phyloP scores from a whole-genome alignment of 768 basidiomycete species.

The Boletus rubropictus region DNA sequence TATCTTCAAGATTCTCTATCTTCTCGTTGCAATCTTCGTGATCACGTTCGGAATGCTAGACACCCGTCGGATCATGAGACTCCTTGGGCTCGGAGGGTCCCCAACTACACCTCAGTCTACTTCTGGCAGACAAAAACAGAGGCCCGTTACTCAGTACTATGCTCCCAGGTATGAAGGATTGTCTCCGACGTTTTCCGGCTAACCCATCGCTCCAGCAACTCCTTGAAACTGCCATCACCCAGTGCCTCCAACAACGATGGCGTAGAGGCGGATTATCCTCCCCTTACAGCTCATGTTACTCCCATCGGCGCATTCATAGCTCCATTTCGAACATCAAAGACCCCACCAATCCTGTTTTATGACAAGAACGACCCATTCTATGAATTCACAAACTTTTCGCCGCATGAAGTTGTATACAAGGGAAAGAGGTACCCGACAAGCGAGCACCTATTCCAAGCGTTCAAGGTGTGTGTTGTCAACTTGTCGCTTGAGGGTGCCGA shows the following conservation, averaged over 20 bases:
- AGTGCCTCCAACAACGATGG: constrained; percentile 4
- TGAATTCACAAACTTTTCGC: constrained; percentile 70
- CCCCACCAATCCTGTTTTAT: constrained; percentile 52
- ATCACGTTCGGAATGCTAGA: constrained; percentile 29
- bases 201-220: constrained; percentile 6
- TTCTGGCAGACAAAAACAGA: constrained; percentile 15
- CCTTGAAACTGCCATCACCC: constrained; percentile 12
- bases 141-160: constrained; percentile 23
- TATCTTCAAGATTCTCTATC: constrained; percentile 25
- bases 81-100: constrained; percentile 28
- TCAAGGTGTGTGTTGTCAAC: constrained; percentile 43
- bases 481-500: not conserved
- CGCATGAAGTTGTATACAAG: constrained; percentile 56
- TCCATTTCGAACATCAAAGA: constrained; percentile 24
- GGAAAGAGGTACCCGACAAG: constrained; percentile 67
- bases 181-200: not conserved
- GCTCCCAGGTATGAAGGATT: constrained; percentile 14
- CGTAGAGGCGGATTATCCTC: constrained; percentile 24
- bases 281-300: constrained; percentile 28
- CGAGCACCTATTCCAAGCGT: constrained; percentile 73
- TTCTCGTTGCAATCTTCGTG: constrained; percentile 17
- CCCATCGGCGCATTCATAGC: constrained; percentile 27
- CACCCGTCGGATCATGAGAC: constrained; percentile 29
- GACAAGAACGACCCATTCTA: constrained; percentile 60
- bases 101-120: constrained; percentile 22